Conservation (phyloP, 2,329 filamentous ascomycete species). For the Aspergillus transmontanensis region DNA sequence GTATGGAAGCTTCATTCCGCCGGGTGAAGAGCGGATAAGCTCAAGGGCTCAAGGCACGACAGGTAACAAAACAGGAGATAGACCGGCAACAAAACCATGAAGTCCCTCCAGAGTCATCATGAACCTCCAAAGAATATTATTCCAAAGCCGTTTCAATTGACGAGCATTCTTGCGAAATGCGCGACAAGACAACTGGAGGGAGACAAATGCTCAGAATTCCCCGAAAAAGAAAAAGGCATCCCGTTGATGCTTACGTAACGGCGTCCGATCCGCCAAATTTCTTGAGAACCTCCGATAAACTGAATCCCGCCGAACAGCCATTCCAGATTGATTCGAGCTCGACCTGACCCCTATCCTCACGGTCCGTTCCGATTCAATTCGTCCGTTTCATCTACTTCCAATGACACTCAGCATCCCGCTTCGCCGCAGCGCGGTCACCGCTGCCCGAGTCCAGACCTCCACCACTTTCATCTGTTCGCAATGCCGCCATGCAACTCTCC, state of each 20-base stretch:
- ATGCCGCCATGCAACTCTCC: constrained; percentile 78
- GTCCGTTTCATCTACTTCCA: background rate
- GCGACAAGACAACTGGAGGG: background rate
- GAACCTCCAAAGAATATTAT: constrained; percentile 6
- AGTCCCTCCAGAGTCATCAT: constrained; percentile 24
- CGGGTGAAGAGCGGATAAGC: constrained; percentile 14
- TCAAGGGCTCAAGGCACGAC: constrained; percentile 17
- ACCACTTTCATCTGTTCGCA: constrained; percentile 57
- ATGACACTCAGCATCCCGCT: constrained; percentile 42
- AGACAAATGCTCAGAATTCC: background rate
- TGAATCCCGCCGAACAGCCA: constrained; percentile 21
- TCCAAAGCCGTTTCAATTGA: background rate
- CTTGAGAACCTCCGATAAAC: constrained; percentile 15
- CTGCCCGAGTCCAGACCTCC: constrained; percentile 23
- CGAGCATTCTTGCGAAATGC: background rate
- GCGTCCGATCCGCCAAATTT: constrained; percentile 30
- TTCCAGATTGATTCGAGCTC: constrained; percentile 12
- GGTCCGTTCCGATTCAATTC: background rate
- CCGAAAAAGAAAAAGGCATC: constrained; percentile 4
- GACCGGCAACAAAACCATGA: constrained; percentile 7
- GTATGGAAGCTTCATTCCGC: constrained; percentile 36
- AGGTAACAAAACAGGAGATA: constrained; percentile 9
- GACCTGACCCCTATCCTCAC: constrained; percentile 3
- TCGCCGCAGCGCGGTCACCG: constrained; percentile 37
- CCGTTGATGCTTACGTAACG: constrained; percentile 36